These are phyloP conservation scores for Yamagishiella unicocca DNA, from an alignment of 139 green algal species.

Conservation along the genomic window DNA sequence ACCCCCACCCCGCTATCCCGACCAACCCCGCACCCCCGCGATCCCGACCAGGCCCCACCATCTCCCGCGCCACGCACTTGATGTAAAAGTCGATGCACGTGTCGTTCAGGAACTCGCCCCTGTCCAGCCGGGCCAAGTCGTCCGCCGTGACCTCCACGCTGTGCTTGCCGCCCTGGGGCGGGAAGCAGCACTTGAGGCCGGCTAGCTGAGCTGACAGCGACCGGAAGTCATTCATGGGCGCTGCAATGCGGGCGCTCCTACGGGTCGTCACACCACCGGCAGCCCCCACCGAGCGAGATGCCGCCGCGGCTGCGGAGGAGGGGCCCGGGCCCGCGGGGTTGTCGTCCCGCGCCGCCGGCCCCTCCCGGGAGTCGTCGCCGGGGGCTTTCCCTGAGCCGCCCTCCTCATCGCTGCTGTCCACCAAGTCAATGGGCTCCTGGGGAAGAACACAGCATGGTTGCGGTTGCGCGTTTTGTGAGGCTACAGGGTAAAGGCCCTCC, in stretches of 20 bases:
- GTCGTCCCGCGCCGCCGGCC: neutral
- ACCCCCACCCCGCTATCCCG: no score
- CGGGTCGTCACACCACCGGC: no score
- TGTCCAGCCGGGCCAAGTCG: slow-evolving; percentile 83
- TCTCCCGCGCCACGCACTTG: slow-evolving; percentile 48
- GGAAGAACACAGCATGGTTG: neutral
- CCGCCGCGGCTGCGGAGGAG: neutral
- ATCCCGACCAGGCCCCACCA: neutral
- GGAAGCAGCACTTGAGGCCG: slow-evolving; percentile 57
- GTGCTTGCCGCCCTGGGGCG: slow-evolving; percentile 55
- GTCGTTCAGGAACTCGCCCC: slow-evolving; percentile 93
- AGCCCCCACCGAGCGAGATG: no score
- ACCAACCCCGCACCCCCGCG: no score
- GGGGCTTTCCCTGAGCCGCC: neutral
- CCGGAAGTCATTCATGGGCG: neutral
- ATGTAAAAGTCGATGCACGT: slow-evolving; percentile 96
- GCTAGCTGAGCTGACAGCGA: neutral
- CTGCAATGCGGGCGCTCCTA: no score
- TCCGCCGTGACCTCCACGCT: slow-evolving; percentile 70
- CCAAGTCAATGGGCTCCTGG: slow-evolving; percentile 28
- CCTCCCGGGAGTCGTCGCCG: neutral
- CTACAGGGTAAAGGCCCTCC: no score
- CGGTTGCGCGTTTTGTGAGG: no score
- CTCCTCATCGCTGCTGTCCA: slow-evolving; percentile 38
- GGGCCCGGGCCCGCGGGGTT: neutral